Evolutionary conservation across 2,329 filamentous ascomycete genomes (phyloP), one percentile per base, ranked within the genome.

Genomic region (Paracoccidioides lutzii): DNA sequence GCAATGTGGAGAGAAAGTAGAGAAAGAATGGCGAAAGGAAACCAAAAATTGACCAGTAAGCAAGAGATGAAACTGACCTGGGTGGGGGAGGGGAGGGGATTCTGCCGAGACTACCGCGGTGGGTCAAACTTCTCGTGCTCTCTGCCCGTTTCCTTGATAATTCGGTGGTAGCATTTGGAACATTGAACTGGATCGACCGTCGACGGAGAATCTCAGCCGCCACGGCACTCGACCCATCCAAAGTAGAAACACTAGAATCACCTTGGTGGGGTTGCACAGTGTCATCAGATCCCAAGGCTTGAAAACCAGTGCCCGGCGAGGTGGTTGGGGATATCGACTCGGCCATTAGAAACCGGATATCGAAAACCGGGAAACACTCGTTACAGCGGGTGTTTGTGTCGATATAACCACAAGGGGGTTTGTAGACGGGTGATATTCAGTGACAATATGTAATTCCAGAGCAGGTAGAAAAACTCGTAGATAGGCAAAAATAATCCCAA

Each of bases 11-110:
- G 38, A 15, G 52, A 32, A 52, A 10, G 22, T 22, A 22, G 22
- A 22, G n/a, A 37, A 22, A 33, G 3, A 6, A 35, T 12, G 35
- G 30, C 15, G 22, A 50, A 54, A 9, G 45, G 33, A 43, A 22
- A 49, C 41, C 50, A 46, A 35, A 33, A 46, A 2, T 12, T 6
- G 38, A 52, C 44, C 22, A 57, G 33, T 37, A 14, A 52, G 12
- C 10, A 49, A 35, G 9, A n/a, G 49, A 45, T 42, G 32, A 49
- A 41, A 57, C 33, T 37, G 46, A 73, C 71, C 67, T 70, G 7
- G 71, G 71, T 3, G 71, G 71, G 14, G 71, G 71, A 15, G 71
- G 71, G 10, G 71, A 74, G 7, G 62, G 62, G 2, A 66, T 65
- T 52, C 46, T 65, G 45, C 59, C 64, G 7, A 61, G 57, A 22